These are phyloP conservation scores for Agrocybe praecox DNA, from an alignment of 768 basidiomycete species.

Conservation along the genomic window DNA sequence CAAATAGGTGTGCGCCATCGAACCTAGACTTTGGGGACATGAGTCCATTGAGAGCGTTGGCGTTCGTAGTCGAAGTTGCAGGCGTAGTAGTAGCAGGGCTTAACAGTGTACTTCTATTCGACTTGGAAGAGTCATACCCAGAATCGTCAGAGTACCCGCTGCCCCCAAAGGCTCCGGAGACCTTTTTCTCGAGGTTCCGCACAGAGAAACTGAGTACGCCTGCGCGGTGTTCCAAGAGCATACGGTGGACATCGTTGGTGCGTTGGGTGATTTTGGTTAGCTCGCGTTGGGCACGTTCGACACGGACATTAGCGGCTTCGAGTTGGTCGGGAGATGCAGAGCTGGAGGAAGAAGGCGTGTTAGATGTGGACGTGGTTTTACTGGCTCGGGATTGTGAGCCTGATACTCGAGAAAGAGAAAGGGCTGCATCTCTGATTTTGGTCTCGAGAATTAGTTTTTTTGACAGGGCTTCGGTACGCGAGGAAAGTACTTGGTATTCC, in stretches of 20 bases:
- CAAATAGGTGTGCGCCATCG: slow-evolving; percentile 84
- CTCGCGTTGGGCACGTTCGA: slow-evolving; percentile 71
- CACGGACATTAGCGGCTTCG: slow-evolving; percentile 71
- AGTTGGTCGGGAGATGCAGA: slow-evolving; percentile 62
- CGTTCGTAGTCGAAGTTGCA: slow-evolving; percentile 23
- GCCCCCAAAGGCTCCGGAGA: slow-evolving; percentile 15
- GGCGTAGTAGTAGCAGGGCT: slow-evolving; percentile 40
- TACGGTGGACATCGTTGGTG: slow-evolving; percentile 60
- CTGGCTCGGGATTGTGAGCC: slow-evolving; percentile 50
- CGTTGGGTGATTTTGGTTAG: slow-evolving; percentile 68
- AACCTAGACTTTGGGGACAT: slow-evolving; percentile 55
- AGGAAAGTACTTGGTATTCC: slow-evolving; percentile 75
- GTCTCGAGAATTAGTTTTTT: slow-evolving; percentile 82
- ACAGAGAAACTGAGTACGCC: slow-evolving; percentile 78
- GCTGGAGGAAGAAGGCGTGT: not conserved
- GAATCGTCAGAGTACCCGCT: slow-evolving; percentile 46
- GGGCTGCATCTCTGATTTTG: slow-evolving; percentile 86
- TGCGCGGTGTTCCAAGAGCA: slow-evolving; percentile 80
- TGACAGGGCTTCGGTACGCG: slow-evolving; percentile 64
- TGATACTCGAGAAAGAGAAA: slow-evolving; percentile 73
- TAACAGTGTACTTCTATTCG: slow-evolving; percentile 47
- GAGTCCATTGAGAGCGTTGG: slow-evolving; percentile 33
- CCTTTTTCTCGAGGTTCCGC: slow-evolving; percentile 64
- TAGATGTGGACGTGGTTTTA: slow-evolving; percentile 39
- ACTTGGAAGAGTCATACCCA: slow-evolving; percentile 49